Percentiles rank a stretch among this genome's conserved stretches.
These are phyloP conservation scores for Solanum paucissectum DNA, from an alignment of 257 asterid species.

Conservation along the genomic window DNA sequence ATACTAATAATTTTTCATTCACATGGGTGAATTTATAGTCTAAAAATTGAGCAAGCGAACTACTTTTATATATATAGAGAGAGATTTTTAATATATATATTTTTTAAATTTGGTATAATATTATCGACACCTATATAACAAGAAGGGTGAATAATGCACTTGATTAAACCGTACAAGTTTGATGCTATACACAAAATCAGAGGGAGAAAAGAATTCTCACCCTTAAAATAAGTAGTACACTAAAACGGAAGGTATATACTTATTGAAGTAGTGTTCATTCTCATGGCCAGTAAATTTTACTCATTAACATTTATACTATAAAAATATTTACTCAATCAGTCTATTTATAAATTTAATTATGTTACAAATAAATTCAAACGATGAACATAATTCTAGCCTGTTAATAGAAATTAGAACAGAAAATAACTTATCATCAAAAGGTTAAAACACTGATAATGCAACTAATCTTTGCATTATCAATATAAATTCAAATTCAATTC, in stretches of 20 bases:
- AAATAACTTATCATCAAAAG: background rate
- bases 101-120: no score
- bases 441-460: background rate
- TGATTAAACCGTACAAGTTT: no score
- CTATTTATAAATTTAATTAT: background rate
- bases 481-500: background rate
- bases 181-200: no score
- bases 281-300: background rate
- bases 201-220: no score
- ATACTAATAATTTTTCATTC: background rate
- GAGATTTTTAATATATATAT: no score
- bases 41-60: no score
- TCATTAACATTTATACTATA: background rate
- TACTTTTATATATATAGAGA: no score
- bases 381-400: background rate
- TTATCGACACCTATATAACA: no score
- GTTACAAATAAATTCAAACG: background rate
- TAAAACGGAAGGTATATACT: no score
- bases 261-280: background rate
- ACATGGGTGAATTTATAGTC: background rate
- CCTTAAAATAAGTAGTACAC: no score
- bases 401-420: background rate
- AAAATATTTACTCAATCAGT: background rate
- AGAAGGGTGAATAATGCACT: background rate
- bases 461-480: background rate